A percentile compares a stretch with the other conserved stretches of the same genome.
Conservation (phyloP, 169 alveolate species). For the Cryptosporidium tyzzeri region DNA sequence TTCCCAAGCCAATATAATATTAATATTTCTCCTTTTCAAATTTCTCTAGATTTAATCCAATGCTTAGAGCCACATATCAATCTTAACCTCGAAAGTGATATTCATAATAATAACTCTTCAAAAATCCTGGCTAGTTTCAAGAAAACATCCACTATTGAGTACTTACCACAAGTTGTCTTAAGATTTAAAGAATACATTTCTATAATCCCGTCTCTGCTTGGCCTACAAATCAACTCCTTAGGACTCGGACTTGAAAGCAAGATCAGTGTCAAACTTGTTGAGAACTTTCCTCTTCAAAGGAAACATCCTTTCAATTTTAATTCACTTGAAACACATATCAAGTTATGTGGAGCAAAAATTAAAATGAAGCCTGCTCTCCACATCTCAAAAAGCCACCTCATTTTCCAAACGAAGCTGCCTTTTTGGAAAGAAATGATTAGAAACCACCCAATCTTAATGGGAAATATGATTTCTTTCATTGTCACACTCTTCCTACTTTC, state of each 20-base stretch:
- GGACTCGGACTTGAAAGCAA: constrained; percentile 40
- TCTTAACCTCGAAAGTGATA: not conserved
- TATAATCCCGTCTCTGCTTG: constrained; percentile 28
- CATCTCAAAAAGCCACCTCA: not conserved
- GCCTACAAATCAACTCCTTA: constrained; percentile 15
- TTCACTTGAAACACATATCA: not conserved
- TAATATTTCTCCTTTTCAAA: constrained; percentile 37
- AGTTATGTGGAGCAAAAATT: constrained; percentile 58
- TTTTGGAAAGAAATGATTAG: constrained; percentile 58
- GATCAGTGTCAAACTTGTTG: constrained; percentile 11
- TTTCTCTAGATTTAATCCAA: constrained; percentile 28
- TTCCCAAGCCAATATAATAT: constrained; percentile 42
- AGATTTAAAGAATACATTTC: constrained; percentile 43
- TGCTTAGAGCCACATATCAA: constrained; percentile 10
- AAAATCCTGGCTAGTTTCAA: constrained; percentile 29
- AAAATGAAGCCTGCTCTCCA: constrained; percentile 62
- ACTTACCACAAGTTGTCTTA: constrained; percentile 9
- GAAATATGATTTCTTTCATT: constrained; percentile 7
- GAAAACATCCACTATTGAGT: constrained; percentile 36
- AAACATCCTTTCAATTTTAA: not conserved
- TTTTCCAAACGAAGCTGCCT: constrained; percentile 44
- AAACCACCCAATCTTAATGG: constrained; percentile 53
- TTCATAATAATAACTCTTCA: not conserved
- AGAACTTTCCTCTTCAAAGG: constrained; percentile 44
- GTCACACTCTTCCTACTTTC: not conserved